Conservation (phyloP, 2,329 filamentous ascomycete species). For the Zasmidium citrigriseum region DNA sequence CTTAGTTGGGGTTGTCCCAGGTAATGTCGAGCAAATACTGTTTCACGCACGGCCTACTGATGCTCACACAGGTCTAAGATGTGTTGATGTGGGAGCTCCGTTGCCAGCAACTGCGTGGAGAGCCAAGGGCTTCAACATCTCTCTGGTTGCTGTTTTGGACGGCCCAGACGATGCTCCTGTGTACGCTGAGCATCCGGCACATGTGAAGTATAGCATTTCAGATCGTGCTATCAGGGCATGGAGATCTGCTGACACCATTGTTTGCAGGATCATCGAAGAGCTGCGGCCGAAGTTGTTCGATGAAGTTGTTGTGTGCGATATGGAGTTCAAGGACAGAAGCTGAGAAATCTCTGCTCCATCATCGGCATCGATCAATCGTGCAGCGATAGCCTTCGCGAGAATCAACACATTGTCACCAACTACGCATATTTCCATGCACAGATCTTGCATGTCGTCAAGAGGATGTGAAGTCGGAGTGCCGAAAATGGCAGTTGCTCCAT, state of each 20-base stretch:
- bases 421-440: no score
- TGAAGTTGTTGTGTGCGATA: not conserved
- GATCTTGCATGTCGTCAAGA: no score
- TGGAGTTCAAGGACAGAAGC: not conserved
- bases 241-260: not conserved
- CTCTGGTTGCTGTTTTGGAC: constrained; percentile 49
- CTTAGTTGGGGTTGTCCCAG: constrained; percentile 24
- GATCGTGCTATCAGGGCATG: not conserved
- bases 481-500: no score
- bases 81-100: constrained; percentile 31
- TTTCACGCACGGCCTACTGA: not conserved
- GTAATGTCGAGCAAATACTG: not conserved
- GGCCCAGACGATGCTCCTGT: constrained; percentile 42
- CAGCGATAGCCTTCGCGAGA: no score
- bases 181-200: constrained; percentile 49
- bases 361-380: no score
- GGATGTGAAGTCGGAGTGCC: no score
- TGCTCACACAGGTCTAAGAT: constrained; percentile 14
- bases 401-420: no score
- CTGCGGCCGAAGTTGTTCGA: not conserved
- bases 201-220: constrained; percentile 41
- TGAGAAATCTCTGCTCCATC: no score
- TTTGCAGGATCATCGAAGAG: not conserved
- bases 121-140: constrained; percentile 48
- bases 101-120: constrained; percentile 43